Evolutionary conservation across 768 basidiomycete genomes (phyloP), one percentile per base, ranked within the genome.

Genomic region (Scleroderma citrinum): DNA sequence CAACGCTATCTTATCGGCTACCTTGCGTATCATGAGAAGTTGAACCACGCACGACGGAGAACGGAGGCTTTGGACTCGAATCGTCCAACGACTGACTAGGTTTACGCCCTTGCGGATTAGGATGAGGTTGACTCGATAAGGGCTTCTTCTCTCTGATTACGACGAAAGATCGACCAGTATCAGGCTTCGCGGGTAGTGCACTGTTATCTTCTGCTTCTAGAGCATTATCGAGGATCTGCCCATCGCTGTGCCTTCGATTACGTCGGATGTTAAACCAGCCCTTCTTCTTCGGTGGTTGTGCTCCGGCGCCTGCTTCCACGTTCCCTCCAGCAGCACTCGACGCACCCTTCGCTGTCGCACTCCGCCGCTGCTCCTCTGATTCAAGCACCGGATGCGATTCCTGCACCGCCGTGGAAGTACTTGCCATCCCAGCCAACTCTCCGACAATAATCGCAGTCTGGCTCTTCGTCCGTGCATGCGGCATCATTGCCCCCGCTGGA

Each of bases 371-470:
- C 3, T 56, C 57, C 10, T 53, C 55, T 8, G 49, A 24, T 14
- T 61, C 64, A 5, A 46, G 51, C 43, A 66, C 35, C 1, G 56
- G 53, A 29, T 60, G 57, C 19, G 54, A 54, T 40, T 66, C 64
- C 32, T 56, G 32, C 7, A 36, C 37, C 12, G 54, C 37, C 4
- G 50, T 42, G 46, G 65, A 52, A 24, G 53, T 44, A 49, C 51
- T 31, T 55, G 52, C 49, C 49, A 59, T 54, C 53, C 59, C 46
- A 61, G 57, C 53, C 65, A 64, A 42, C 67, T 74, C 76, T 54
- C 84, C 74, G 50, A 92, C 87, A n/a, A 92, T 81, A 50, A 92
- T 80, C 2, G 90, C 90, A 3, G 83, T 85, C 62, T 92, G 90
- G 29, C 88, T 91, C 69, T 83, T 82, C 17, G 82, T 88, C 40